A percentile compares a stretch with the other conserved stretches of the same genome.
phyloP scores from a whole-genome alignment of 352 stramenopile species.

The Thraustochytrium striatum region DNA sequence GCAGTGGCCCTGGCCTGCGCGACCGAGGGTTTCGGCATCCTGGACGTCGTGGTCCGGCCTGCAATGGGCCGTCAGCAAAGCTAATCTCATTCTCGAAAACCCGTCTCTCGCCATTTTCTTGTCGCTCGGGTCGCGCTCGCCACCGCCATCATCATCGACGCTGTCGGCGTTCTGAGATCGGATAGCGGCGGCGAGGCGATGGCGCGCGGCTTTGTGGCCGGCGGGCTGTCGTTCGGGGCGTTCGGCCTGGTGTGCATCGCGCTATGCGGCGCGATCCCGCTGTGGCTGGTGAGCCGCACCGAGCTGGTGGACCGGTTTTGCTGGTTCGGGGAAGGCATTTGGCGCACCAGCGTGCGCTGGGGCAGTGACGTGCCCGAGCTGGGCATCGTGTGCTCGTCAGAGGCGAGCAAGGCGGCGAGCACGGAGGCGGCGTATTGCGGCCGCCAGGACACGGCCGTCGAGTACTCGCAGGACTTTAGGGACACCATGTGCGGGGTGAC shows the following conservation, averaged over 20 bases:
- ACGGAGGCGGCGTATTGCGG: constrained; percentile 10
- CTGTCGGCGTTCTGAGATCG: too few relatives aligned
- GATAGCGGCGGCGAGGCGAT: too few relatives aligned
- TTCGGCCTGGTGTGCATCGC: not conserved
- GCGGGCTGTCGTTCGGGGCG: not conserved
- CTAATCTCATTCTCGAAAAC: too few relatives aligned
- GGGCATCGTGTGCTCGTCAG: not conserved
- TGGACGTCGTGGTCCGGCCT: too few relatives aligned
- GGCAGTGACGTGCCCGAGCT: not conserved
- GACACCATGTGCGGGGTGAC: constrained; percentile 1
- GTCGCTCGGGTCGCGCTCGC: too few relatives aligned
- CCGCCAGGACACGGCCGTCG: too few relatives aligned
- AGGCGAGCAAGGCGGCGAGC: not conserved
- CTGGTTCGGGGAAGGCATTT: constrained; percentile 35
- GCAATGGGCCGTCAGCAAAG: too few relatives aligned
- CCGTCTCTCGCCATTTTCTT: too few relatives aligned
- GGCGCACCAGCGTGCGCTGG: not conserved
- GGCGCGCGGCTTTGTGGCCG: constrained; percentile 14
- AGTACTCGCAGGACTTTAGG: not conserved
- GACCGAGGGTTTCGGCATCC: too few relatives aligned
- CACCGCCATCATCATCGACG: too few relatives aligned
- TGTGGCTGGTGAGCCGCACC: constrained; percentile 36
- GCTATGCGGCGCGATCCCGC: not conserved
- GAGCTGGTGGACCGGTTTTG: constrained; percentile 30
- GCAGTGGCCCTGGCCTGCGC: too few relatives aligned